Percentiles rank a stretch among this genome's conserved stretches.
Evolutionary conservation across 2,329 filamentous ascomycete genomes (phyloP).

Genomic region (Apiospora hydei): DNA sequence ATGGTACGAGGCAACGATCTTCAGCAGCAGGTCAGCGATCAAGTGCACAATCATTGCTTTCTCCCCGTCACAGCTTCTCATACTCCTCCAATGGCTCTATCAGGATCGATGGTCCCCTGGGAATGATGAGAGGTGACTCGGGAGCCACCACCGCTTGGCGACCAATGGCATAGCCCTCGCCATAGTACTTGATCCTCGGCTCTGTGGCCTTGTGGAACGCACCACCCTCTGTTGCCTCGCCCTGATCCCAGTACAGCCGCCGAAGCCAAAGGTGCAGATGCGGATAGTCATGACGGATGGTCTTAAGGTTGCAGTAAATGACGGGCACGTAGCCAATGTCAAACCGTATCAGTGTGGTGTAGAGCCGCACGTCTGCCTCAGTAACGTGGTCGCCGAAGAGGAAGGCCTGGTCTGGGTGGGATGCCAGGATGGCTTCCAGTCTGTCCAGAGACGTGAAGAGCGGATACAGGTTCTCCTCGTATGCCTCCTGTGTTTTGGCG

Average conservation of each 20-base stretch:
- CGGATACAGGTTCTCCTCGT: conserved; percentile 65
- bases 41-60: no score
- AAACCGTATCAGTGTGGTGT: conserved; percentile 71
- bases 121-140: conserved; percentile 40
- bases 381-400: conserved; percentile 69
- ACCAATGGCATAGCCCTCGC: conserved; percentile 38
- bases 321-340: conserved; percentile 73
- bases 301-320: conserved; percentile 70
- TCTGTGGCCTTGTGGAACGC: conserved; percentile 74
- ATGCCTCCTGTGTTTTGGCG: conserved; percentile 69
- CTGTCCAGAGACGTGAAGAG: conserved; percentile 72
- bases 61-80: conserved; percentile 32
- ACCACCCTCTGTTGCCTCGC: conserved; percentile 46
- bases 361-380: conserved; percentile 73
- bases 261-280: conserved; percentile 73
- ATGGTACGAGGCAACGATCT: no score
- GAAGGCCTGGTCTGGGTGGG: conserved; percentile 56
- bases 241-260: conserved; percentile 72
- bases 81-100: conserved; percentile 37
- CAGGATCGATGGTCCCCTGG: conserved; percentile 37
- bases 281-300: conserved; percentile 70
- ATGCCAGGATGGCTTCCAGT: conserved; percentile 51
- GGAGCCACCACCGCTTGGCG: conserved; percentile 39
- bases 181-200: conserved; percentile 54
- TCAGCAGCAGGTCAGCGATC: no score